Percentiles rank a stretch among this genome's conserved stretches.
Evolutionary conservation across 176 grass and related monocot species (phyloP).

Genomic region (Thalia dealbata): DNA sequence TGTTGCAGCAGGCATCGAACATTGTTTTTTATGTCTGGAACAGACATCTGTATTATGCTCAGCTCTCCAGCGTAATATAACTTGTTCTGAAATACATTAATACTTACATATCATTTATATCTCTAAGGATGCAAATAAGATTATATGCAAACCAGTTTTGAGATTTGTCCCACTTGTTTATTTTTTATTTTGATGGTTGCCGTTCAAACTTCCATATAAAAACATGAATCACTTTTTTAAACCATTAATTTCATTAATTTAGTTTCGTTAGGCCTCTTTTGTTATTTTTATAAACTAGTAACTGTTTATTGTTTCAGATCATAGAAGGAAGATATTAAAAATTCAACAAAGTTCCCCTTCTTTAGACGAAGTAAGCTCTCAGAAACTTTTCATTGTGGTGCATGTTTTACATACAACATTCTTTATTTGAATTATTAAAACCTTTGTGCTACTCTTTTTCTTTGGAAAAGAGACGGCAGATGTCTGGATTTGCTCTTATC

Average conservation of each 20-base stretch:
- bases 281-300: not conserved
- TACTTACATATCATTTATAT: no score
- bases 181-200: no score
- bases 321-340: slow-evolving; percentile 55
- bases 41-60: no score
- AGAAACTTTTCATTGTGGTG: slow-evolving; percentile 1
- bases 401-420: not conserved
- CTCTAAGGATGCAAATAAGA: not conserved
- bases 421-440: not conserved
- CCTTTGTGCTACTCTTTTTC: not conserved
- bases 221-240: not conserved
- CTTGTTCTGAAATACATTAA: no score
- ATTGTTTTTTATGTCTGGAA: no score
- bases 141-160: not conserved
- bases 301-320: slow-evolving; percentile 45
- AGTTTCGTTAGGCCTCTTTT: not conserved
- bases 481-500: slow-evolving; percentile 19
- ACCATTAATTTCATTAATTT: not conserved
- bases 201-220: not conserved
- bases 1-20: no score
- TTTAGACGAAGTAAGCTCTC: slow-evolving; percentile 57
- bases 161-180: not conserved
- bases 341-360: slow-evolving; percentile 47
- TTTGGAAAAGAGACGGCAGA: not conserved
- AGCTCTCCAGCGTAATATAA: no score